Percentiles rank a stretch among this genome's conserved stretches.
Conservation (phyloP, 768 basidiomycete genomes). For the Podaxis sp. region DNA sequence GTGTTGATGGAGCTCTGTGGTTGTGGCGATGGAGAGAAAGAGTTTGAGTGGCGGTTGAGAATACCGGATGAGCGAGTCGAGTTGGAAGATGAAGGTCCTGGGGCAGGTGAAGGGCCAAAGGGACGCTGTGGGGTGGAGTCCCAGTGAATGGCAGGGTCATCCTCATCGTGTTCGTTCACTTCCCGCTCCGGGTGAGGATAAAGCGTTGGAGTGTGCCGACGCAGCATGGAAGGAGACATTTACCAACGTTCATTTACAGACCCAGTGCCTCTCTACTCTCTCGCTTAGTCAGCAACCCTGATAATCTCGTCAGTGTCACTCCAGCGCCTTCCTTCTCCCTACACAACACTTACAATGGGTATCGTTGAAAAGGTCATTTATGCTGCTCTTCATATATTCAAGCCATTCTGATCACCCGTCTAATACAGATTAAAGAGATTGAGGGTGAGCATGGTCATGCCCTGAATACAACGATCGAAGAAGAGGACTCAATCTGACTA, state of each 20-base stretch:
- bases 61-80: conserved; percentile 26
- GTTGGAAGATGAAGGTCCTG: conserved; percentile 29
- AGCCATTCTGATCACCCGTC: conserved; percentile 9
- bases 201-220: conserved; percentile 65
- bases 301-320: background rate
- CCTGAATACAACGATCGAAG: background rate
- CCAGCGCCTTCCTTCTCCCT: background rate
- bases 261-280: background rate
- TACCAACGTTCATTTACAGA: background rate
- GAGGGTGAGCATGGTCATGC: conserved; percentile 61
- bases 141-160: conserved; percentile 49
- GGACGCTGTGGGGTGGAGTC: conserved; percentile 30
- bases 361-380: conserved; percentile 81
- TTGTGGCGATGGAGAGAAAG: conserved; percentile 20
- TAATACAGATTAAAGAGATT: conserved; percentile 83
- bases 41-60: conserved; percentile 25
- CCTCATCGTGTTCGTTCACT: conserved; percentile 37
- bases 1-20: conserved; percentile 21
- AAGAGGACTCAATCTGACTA: background rate
- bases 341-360: conserved; percentile 58
- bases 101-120: conserved; percentile 31
- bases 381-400: background rate
- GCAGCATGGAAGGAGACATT: conserved; percentile 29
- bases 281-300: conserved; percentile 6
- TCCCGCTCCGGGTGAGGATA: conserved; percentile 57